These are phyloP conservation scores for Samsoniella hepiali DNA, from an alignment of 2,329 filamentous ascomycete species.

Conservation along the genomic window DNA sequence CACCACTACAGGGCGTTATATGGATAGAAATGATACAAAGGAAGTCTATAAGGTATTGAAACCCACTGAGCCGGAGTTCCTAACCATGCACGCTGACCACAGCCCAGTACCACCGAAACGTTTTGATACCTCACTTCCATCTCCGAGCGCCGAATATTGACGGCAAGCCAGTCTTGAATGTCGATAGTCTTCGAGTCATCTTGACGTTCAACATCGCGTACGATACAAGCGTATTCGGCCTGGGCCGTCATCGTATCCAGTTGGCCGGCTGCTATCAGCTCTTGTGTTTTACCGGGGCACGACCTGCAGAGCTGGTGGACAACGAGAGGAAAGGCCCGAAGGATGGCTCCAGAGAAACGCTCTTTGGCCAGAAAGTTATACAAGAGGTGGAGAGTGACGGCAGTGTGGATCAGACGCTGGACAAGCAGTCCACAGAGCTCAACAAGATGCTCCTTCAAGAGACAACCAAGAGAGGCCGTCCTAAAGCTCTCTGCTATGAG, in stretches of 20 bases:
- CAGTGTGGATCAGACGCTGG: background rate
- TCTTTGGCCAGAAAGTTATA: constrained; percentile 28
- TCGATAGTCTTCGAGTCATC: constrained; percentile 24
- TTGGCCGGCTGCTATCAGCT: constrained; percentile 28
- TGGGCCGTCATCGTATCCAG: constrained; percentile 26
- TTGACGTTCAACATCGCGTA: constrained; percentile 31
- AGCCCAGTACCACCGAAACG: constrained; percentile 24
- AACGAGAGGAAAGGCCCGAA: constrained; percentile 27
- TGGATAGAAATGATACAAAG: constrained; percentile 26
- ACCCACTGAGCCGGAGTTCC: background rate
- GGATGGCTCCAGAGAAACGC: constrained; percentile 25
- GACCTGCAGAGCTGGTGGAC: constrained; percentile 31
- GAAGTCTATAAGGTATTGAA: constrained; percentile 28
- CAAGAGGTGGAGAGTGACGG: background rate
- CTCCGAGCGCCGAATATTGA: constrained; percentile 25
- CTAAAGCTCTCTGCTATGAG: constrained; percentile 31
- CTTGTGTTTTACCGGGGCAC: constrained; percentile 28
- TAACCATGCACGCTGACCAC: constrained; percentile 16
- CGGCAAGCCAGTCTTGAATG: constrained; percentile 27
- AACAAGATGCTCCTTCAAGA: constrained; percentile 26
- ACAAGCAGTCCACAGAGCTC: constrained; percentile 26
- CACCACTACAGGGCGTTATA: constrained; percentile 24
- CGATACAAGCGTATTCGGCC: constrained; percentile 26
- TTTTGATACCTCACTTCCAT: constrained; percentile 26
- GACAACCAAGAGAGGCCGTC: constrained; percentile 23